Evolutionary conservation across 2,329 filamentous ascomycete species (phyloP).

Genomic region (Epichloe aotearoae): DNA sequence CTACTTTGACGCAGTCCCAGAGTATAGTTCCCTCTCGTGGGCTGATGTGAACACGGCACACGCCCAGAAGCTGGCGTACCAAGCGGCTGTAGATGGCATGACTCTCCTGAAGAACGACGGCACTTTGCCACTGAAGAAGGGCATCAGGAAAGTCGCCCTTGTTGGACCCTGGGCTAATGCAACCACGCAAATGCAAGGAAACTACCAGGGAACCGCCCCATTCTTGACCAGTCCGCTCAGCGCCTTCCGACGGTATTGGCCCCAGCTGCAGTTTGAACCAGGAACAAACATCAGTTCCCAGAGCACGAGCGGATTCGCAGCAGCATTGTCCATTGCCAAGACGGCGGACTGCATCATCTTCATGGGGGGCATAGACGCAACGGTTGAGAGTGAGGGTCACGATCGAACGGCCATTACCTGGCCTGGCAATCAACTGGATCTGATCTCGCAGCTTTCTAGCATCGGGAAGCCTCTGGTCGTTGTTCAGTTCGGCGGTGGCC

Average conservation of each 20-base stretch:
- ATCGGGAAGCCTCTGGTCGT: conserved; percentile 37
- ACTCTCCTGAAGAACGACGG: conserved; percentile 42
- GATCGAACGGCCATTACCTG: conserved; percentile 39
- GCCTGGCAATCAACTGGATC: conserved; percentile 35
- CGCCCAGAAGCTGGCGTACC: conserved; percentile 40
- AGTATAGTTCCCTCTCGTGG: conserved; percentile 40
- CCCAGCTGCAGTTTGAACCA: background rate
- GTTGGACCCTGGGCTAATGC: conserved; percentile 22
- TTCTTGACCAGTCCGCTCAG: conserved; percentile 8
- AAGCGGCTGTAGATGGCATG: conserved; percentile 34
- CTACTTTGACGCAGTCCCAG: conserved; percentile 39
- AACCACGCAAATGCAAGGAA: conserved; percentile 23
- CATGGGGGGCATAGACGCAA: conserved; percentile 42
- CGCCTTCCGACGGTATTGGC: conserved; percentile 1
- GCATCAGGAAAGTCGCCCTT: conserved; percentile 11
- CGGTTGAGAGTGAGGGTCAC: conserved; percentile 35
- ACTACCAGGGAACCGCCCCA: conserved; percentile 13
- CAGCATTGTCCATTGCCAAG: background rate
- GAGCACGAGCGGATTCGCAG: background rate
- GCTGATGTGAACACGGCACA: conserved; percentile 40
- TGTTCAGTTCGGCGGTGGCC: conserved; percentile 38
- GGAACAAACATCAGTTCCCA: background rate
- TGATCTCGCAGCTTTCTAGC: conserved; percentile 27
- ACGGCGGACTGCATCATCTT: conserved; percentile 35
- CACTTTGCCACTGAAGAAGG: conserved; percentile 29